These are phyloP conservation scores for Diversispora eburnea DNA, from an alignment of 192 early-diverging fungal genomes.

Conservation along the genomic window DNA sequence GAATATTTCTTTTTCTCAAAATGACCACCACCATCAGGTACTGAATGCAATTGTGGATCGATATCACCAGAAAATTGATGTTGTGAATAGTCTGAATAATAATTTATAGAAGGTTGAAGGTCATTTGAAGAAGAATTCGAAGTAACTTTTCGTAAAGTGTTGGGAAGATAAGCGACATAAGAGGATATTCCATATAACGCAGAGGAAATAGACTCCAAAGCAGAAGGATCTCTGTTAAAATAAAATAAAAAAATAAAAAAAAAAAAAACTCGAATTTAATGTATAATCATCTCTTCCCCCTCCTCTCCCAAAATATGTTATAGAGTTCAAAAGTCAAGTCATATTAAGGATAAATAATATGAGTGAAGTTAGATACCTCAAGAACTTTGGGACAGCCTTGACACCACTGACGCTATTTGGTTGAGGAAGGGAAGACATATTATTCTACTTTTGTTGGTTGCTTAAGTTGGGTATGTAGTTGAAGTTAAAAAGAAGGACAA, in stretches of 20 bases:
- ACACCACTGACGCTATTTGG: neutral
- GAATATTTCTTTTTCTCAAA: slow-evolving; percentile 21
- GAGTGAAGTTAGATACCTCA: neutral
- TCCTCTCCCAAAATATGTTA: no score
- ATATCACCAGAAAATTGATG: slow-evolving; percentile 1
- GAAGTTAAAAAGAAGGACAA: no score
- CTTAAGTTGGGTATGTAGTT: no score
- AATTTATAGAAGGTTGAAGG: neutral
- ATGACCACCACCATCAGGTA: neutral
- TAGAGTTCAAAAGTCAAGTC: no score
- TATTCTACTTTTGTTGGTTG: no score
- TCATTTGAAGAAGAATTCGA: neutral
- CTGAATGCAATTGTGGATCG: neutral
- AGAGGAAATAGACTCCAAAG: slow-evolving; percentile 55
- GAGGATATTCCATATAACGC: slow-evolving; percentile 58
- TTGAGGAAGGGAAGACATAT: neutral
- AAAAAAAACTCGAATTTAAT: neutral
- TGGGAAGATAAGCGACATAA: slow-evolving; percentile 58
- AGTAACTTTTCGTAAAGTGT: slow-evolving; percentile 12
- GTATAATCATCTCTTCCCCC: neutral
- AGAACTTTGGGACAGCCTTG: neutral
- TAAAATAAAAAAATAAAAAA: no score
- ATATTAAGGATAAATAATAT: neutral
- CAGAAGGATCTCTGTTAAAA: slow-evolving; percentile 57
- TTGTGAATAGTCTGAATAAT: slow-evolving; percentile 9